phyloP scores from a whole-genome alignment of 73 alveolate species.

The Paramecium primaurelia region DNA sequence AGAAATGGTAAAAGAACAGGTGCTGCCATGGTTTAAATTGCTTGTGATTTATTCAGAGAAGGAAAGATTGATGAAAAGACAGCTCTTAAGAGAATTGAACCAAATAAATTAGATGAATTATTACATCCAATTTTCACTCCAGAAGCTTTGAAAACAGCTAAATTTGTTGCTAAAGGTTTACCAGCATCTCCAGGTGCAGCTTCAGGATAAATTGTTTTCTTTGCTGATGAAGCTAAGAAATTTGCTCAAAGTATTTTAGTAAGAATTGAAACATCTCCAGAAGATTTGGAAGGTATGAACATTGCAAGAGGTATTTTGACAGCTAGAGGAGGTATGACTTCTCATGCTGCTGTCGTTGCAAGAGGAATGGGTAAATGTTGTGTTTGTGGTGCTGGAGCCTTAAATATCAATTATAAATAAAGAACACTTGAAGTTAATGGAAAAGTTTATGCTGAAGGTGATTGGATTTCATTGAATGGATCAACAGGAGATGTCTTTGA shows the following conservation, averaged over 20 bases:
- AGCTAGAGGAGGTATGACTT: constrained; percentile 78
- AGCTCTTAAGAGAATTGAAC: constrained; percentile 64
- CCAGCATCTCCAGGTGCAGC: constrained; percentile 85
- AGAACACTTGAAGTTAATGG: constrained; percentile 60
- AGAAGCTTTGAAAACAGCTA: constrained; percentile 61
- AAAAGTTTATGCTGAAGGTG: constrained; percentile 70
- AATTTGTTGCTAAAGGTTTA: constrained; percentile 61
- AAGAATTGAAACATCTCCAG: constrained; percentile 79
- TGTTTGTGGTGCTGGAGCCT: constrained; percentile 71
- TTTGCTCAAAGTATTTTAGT: constrained; percentile 67
- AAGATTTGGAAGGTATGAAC: constrained; percentile 77
- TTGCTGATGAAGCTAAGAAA: constrained; percentile 73
- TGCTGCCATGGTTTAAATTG: constrained; percentile 75
- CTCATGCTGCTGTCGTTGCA: constrained; percentile 89
- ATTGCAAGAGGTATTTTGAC: constrained; percentile 78
- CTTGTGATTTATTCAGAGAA: constrained; percentile 76
- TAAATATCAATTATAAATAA: constrained; percentile 50
- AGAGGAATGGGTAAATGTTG: constrained; percentile 84
- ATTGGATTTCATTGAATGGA: constrained; percentile 75
- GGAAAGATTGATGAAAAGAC: constrained; percentile 69
- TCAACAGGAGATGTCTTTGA: constrained; percentile 76
- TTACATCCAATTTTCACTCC: constrained; percentile 74
- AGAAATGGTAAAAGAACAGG: constrained; percentile 81
- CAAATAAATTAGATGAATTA: constrained; percentile 68
- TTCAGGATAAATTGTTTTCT: constrained; percentile 72